Percentiles rank a stretch among this genome's conserved stretches.
phyloP scores from a whole-genome alignment of 495 filamentous ascomycete genomes.

The Cercophora sp. region DNA sequence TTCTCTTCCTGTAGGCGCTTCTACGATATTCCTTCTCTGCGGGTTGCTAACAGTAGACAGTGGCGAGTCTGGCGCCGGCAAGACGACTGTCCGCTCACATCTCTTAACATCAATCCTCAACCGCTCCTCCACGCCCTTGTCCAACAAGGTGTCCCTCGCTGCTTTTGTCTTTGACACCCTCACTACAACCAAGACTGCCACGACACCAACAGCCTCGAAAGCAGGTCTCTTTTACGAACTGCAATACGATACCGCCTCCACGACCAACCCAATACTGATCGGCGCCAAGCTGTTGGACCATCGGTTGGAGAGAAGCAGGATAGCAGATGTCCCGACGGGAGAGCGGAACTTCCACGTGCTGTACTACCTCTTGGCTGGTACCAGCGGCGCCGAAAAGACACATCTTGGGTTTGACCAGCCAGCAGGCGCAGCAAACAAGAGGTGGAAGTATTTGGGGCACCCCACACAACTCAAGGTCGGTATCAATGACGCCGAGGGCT shows the following conservation, averaged over 20 bases:
- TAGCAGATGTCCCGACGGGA: slow-evolving; percentile 86
- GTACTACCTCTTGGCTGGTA: slow-evolving; percentile 92
- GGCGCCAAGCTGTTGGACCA: slow-evolving; percentile 95
- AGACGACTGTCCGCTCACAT: slow-evolving; percentile 89
- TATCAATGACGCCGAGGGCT: slow-evolving; percentile 91
- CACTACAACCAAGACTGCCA: slow-evolving; percentile 95
- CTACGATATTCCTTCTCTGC: too few species aligned
- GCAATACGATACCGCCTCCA: slow-evolving; percentile 87
- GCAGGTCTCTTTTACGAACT: slow-evolving; percentile 92
- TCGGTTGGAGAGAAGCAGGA: slow-evolving; percentile 81
- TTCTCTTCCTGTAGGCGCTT: slow-evolving; percentile 91
- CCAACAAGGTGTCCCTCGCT: slow-evolving; percentile 86
- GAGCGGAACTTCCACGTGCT: slow-evolving; percentile 94
- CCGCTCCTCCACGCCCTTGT: slow-evolving; percentile 86
- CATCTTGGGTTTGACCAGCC: slow-evolving; percentile 79
- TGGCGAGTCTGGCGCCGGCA: slow-evolving; percentile 92
- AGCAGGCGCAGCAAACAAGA: slow-evolving; percentile 57
- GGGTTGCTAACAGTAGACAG: too few species aligned
- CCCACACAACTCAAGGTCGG: slow-evolving; percentile 95
- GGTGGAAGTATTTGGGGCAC: slow-evolving; percentile 95
- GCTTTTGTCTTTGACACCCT: slow-evolving; percentile 93
- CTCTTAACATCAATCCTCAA: slow-evolving; percentile 76
- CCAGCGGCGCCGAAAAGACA: slow-evolving; percentile 80
- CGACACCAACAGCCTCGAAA: slow-evolving; percentile 91
- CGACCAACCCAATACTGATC: slow-evolving; percentile 74